These are phyloP conservation scores for Sparassis latifolia DNA, from an alignment of 1,284 basidiomycete species.

Conservation along the genomic window DNA sequence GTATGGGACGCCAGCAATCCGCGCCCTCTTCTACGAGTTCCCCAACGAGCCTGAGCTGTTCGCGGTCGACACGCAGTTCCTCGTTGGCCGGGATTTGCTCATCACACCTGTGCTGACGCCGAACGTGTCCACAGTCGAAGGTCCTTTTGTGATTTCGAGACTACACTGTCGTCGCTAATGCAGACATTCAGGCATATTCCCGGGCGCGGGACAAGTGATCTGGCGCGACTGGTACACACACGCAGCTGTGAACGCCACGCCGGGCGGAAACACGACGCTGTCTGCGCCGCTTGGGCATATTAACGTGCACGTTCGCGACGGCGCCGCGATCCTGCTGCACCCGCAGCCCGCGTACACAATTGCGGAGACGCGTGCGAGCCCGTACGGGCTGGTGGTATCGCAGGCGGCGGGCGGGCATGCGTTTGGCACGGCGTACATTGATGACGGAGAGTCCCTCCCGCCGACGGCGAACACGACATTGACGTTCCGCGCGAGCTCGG, in stretches of 20 bases:
- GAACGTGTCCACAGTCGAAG: constrained; percentile 46
- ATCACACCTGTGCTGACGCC: constrained; percentile 69
- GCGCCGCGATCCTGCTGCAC: constrained; percentile 53
- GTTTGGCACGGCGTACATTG: constrained; percentile 51
- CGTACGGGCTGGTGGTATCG: constrained; percentile 51
- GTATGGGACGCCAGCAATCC: constrained; percentile 60
- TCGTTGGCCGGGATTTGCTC: constrained; percentile 63
- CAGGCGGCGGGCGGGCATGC: constrained; percentile 41
- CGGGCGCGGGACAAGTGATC: constrained; percentile 48
- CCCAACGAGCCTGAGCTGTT: constrained; percentile 63
- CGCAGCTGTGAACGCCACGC: constrained; percentile 35
- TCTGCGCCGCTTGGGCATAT: constrained; percentile 60
- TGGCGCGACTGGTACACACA: constrained; percentile 81
- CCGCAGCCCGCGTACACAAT: constrained; percentile 51
- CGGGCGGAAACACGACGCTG: constrained; percentile 39
- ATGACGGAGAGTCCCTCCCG: constrained; percentile 56
- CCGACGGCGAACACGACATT: constrained; percentile 43
- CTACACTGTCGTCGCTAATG: neutral
- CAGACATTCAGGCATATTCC: constrained; percentile 44
- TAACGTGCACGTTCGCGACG: constrained; percentile 60
- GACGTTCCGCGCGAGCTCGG: constrained; percentile 29
- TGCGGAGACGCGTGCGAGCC: constrained; percentile 46
- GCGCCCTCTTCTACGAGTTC: constrained; percentile 75
- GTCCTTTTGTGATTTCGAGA: constrained; percentile 22
- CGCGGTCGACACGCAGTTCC: constrained; percentile 60